Evolutionary conservation across 371 early-diverging fungal genomes (phyloP), one percentile per base, ranked within the genome.

Genomic region (Rhizopus stolonifer): DNA sequence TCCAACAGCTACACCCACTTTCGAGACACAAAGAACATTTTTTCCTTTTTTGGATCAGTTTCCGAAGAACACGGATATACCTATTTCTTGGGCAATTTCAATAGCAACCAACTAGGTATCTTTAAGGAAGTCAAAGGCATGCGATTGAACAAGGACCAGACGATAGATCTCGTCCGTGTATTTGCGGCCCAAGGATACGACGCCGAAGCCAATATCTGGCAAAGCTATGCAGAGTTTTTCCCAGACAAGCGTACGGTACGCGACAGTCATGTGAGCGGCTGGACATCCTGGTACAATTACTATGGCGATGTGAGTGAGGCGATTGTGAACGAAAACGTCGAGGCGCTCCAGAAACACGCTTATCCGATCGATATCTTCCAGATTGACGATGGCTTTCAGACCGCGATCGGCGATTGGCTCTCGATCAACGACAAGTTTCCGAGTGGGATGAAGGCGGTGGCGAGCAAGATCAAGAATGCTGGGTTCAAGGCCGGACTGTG

Each of bases 201-300:
- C 46, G 60, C 64, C 3, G 81, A 81, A 38, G 56, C 58, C 0
- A 39, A 36, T 1, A 56, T 79, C 14, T 83, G 83, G 83, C 76
- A 81, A 36, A 40, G 32, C 0, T 83, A 81, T 39, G 65, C 74
- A 4, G 49, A 64, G 0, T 74, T 66, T 49, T 74, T 65, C 46
- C 56, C 62, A 22, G 66, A 78, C 21, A 54, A 55, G 13, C 64
- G 73, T 9, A 33, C 59, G 0, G 61, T 72, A 13, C 52, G 57
- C 22, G 75, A 71, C 7, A 58, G 58, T 26, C 80, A 80, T 31
- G 73, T 77, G 23, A 74, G 70, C 25, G 83, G 83, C 7, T 83
- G 81, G 80, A 83, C 81, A 3, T 79, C 80, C 1, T 83, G 83
- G 83, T 83, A 83, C 25, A 67, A 69, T 31, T 77, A 81, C 24